A percentile compares a stretch with the other conserved stretches of the same genome.
Evolutionary conservation across 108 stramenopile species (phyloP).

Genomic region (Craspedostauros australis): DNA sequence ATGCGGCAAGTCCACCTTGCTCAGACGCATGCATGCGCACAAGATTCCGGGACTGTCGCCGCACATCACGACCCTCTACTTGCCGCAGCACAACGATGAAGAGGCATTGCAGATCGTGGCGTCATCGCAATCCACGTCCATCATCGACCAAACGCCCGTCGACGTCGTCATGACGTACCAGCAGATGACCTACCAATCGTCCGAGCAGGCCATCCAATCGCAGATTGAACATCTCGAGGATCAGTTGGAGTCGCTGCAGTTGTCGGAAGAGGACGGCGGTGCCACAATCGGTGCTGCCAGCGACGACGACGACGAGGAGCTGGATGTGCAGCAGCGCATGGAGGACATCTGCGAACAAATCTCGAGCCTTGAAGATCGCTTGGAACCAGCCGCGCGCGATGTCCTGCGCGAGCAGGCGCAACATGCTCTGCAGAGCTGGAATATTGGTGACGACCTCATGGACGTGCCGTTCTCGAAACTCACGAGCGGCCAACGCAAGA

Average conservation of each 20-base stretch:
- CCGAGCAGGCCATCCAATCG: slow-evolving; percentile 20
- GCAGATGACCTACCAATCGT: slow-evolving; percentile 5
- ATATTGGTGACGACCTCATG: slow-evolving; percentile 17
- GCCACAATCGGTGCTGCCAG: slow-evolving; percentile 9
- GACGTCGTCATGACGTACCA: slow-evolving; percentile 36
- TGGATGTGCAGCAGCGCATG: slow-evolving; percentile 49
- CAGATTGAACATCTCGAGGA: slow-evolving; percentile 23
- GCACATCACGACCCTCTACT: slow-evolving; percentile 47
- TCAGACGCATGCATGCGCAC: slow-evolving; percentile 54
- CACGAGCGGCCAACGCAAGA: slow-evolving; percentile 56
- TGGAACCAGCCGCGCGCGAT: slow-evolving; percentile 11
- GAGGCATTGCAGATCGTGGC: not conserved
- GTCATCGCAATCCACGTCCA: not conserved
- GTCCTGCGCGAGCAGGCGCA: slow-evolving; percentile 14
- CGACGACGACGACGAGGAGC: slow-evolving; percentile 28
- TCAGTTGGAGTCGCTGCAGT: slow-evolving; percentile 32
- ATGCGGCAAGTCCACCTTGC: slow-evolving; percentile 58
- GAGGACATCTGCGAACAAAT: slow-evolving; percentile 67
- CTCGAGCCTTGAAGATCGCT: slow-evolving; percentile 49
- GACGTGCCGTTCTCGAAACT: slow-evolving; percentile 26
- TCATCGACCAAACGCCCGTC: slow-evolving; percentile 29
- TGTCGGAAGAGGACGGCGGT: slow-evolving; percentile 40
- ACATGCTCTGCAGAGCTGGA: slow-evolving; percentile 49
- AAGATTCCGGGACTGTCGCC: slow-evolving; percentile 77
- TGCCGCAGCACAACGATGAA: slow-evolving; percentile 60